Percentiles rank a stretch among this genome's conserved stretches.
Conservation (phyloP, 169 alveolate species). For the Plasmodium yoelii region DNA sequence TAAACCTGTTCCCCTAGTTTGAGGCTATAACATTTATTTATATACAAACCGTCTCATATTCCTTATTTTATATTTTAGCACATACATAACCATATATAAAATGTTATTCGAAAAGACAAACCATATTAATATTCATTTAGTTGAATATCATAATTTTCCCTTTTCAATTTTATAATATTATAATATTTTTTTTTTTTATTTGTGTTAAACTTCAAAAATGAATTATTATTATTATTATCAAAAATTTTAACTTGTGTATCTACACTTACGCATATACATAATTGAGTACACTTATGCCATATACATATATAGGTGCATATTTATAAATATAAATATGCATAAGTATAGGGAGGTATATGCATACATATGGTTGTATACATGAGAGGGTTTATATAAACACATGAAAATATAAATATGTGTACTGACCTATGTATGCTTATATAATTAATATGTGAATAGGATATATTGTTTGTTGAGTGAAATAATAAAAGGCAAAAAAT, state of each 20-base stretch:
- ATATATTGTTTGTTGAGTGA: neutral
- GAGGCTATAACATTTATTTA: no score
- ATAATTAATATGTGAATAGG: neutral
- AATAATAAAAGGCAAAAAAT: slow-evolving; percentile 16
- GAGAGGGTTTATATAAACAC: neutral
- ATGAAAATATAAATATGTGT: neutral
- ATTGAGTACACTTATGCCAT: neutral
- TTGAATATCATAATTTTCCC: neutral
- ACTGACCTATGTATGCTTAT: slow-evolving; percentile 20
- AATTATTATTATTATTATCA: neutral
- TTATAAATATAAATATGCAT: neutral
- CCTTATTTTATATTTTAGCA: no score
- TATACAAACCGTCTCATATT: no score
- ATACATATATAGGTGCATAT: no score
- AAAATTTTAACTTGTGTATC: neutral
- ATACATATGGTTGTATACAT: neutral
- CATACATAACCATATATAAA: no score
- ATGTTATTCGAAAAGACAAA: no score
- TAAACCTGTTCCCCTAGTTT: no score
- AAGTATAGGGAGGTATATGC: neutral
- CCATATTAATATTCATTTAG: no score
- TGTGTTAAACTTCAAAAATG: neutral
- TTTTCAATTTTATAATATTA: neutral
- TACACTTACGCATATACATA: neutral
- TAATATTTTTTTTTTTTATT: neutral